Base-by-base conservation (phyloP, 257 asterid genomes). In the Fraxinus pennsylvanica region DNA sequence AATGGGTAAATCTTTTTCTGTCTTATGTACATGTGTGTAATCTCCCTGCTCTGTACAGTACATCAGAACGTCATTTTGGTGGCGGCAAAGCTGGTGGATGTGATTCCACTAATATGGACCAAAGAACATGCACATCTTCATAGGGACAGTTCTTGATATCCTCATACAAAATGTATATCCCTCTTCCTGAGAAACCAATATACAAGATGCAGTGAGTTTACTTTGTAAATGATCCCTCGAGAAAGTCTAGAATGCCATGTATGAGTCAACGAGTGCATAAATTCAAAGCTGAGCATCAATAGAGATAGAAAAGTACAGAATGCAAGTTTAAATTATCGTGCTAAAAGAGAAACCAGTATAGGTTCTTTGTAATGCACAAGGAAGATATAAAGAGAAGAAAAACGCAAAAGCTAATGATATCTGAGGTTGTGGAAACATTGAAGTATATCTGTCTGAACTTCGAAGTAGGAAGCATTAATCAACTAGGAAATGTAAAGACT, bases 111-210 rank as follows among this genome's bases (percentile, higher is more conserved):
- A 94, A 74, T 81, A 94, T 92, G 25, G 98, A 91, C 98, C 98
- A 94, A 38, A 94, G 91, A 15, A 94, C 93, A 77, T 94, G 97
- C 66, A 94, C 98, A 29, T 94, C 98, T 86, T 94, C 98, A 50
- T 85, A 94, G 10, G 92, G 97, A 86, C 98, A 94, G 4, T 97
- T 90, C 85, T 91, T 94, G 66, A 94, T 97, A 91, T 94, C 97
- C 87, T 94, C 98, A 74, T 94, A 92, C 85, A 94, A 85, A 27
- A 94, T 91, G 82, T 94, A 92, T 87, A 91, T 92, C 83, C 97
- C 97, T 86, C 96, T 85, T 61, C 97, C 98, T 90, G 87, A 59
- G 57, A 71, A 68, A 22, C 52, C 67, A 41, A 76, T 17, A 68
- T 22, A 36, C 9, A 0, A 68, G 73, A 10, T 39, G 12, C 19